Evolutionary conservation across 495 filamentous ascomycete genomes (phyloP).

Genomic region (Thozetella sp.): DNA sequence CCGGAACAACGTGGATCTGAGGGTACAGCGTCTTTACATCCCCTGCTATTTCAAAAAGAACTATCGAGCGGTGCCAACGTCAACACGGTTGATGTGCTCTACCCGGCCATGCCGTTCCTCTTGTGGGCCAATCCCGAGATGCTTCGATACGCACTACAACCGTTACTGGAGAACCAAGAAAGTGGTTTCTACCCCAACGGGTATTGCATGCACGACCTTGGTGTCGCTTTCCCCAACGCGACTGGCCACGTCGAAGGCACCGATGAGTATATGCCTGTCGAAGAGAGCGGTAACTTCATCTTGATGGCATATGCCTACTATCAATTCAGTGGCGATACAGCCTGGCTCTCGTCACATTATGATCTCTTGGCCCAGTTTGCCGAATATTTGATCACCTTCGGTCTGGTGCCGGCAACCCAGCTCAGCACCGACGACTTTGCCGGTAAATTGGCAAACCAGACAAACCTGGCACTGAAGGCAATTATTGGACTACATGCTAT

Average conservation of each 20-base stretch:
- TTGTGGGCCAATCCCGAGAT: conserved; percentile 84
- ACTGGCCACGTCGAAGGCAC: conserved; percentile 80
- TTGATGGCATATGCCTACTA: neutral
- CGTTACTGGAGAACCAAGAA: conserved; percentile 79
- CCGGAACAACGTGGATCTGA: conserved; percentile 51
- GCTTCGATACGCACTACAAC: conserved; percentile 82
- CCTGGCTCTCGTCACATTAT: neutral
- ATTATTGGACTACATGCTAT: conserved; percentile 90
- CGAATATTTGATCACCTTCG: neutral
- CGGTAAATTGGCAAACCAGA: conserved; percentile 69
- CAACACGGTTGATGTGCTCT: conserved; percentile 92
- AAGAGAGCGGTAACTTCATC: neutral
- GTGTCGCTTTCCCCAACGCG: conserved; percentile 79
- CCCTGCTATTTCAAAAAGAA: conserved; percentile 84
- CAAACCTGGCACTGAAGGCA: conserved; percentile 84
- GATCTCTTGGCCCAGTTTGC: neutral
- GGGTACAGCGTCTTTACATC: conserved; percentile 69
- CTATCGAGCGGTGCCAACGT: conserved; percentile 87
- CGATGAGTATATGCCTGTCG: conserved; percentile 91
- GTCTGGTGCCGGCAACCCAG: neutral
- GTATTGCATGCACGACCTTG: conserved; percentile 88
- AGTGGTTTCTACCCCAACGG: conserved; percentile 82
- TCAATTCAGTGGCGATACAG: neutral
- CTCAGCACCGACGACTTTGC: neutral
- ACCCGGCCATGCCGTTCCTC: conserved; percentile 87